Base-by-base conservation (phyloP, 768 basidiomycete genomes). In the Amanita phalloides region DNA sequence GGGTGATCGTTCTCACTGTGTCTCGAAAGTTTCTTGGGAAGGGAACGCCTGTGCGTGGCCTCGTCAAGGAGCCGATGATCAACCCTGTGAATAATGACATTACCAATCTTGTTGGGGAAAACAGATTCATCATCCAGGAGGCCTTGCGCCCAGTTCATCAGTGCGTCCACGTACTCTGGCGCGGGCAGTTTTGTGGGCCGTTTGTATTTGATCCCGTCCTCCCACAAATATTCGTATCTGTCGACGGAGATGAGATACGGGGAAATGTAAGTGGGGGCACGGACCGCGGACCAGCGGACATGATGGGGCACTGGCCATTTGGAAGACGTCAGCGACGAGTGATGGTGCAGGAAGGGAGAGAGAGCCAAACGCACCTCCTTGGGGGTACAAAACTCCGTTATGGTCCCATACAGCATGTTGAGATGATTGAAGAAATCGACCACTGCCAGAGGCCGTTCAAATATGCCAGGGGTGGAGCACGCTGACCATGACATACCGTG, bases 391-490 rank as follows among this genome's bases (percentile, higher is more conserved):
- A 98, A 98, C 69, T 99, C 96, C 2, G 96, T 96, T 21, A 99
- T 83, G 8, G 93, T 96, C 9, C 95, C 96, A 61, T 98, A 99
- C 17, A 99, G 73, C 96, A 99, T 99, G 66, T 99, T 99, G 57
- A 99, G 70, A 64, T 99, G 96, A 64, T 98, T 99, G 77, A 98
- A 99, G 71, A 99, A 99, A 67, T 99, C 96, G 54, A 98, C 95
- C 28, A 92, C 96, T 99, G 59, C 14, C 45, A 43, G 14, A 49
- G 35, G 49, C 35, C 39, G 17, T 21, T 28, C 7, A 26, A 23
- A 42, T 2, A 51, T 25, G 6, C 3, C 7, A 17, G 17, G 17
- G 30, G 9, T 13, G 11, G 9, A 14, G 11, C 11, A 11, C 36
- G 10, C 25, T 33, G 20, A 17, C 14, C 5, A 35, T 43, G n/a